phyloP scores from a whole-genome alignment of 2,329 filamentous ascomycete species.

The Paecilomyces sp. region DNA sequence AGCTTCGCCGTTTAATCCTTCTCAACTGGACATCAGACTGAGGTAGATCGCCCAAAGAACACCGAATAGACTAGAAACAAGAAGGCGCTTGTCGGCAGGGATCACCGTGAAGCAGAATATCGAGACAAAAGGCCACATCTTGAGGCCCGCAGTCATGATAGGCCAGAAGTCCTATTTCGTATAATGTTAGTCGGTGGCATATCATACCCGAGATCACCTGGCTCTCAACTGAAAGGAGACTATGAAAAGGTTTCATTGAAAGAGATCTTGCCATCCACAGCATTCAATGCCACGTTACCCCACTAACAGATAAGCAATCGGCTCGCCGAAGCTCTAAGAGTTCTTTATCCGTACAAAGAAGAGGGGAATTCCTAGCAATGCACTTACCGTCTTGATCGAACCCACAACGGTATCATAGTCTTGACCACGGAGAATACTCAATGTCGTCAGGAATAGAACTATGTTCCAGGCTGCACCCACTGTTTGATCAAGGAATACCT shows the following conservation, averaged over 20 bases:
- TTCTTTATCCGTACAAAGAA: not conserved
- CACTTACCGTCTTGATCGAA: constrained; percentile 26
- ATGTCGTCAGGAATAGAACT: constrained; percentile 48
- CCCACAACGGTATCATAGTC: constrained; percentile 21
- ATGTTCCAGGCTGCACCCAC: constrained; percentile 52
- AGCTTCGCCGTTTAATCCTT: not conserved
- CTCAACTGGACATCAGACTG: constrained; percentile 20
- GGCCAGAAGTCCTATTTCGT: constrained; percentile 25
- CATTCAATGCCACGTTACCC: not conserved
- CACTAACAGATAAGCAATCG: not conserved
- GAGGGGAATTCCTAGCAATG: not conserved
- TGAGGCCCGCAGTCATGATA: constrained; percentile 30
- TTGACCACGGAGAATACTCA: constrained; percentile 41
- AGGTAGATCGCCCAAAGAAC: constrained; percentile 34
- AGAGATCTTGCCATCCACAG: not conserved
- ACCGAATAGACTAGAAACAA: constrained; percentile 29
- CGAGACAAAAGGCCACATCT: constrained; percentile 34
- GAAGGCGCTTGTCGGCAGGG: constrained; percentile 25
- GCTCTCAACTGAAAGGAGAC: not conserved
- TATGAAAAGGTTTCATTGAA: not conserved
- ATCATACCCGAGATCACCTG: not conserved
- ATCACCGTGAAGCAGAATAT: constrained; percentile 31
- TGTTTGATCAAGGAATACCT: constrained; percentile 54
- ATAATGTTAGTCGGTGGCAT: not conserved
- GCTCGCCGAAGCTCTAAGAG: not conserved